Evolutionary conservation across 2,329 filamentous ascomycete species (phyloP), one percentile per base, ranked within the genome.

Genomic region (Aspergillus clavatus): DNA sequence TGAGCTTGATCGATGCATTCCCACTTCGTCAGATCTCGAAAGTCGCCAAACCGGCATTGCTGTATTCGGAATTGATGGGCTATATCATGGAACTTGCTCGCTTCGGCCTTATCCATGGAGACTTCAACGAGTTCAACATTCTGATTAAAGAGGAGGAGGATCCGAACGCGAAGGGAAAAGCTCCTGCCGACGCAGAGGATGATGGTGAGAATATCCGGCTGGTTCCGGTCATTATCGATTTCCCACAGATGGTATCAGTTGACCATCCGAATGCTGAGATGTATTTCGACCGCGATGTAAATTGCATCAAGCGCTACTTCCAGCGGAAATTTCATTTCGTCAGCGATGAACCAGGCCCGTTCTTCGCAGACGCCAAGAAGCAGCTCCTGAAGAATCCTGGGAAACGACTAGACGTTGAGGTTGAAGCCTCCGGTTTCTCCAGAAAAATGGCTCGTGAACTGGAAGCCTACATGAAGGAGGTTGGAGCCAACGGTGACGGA

Each of bases 121-220:
- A 98, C 66, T 98, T 94, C 74, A 98, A 98, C 73, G 94, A 98
- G 68, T 98, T 98, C 77, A 98, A 98, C 67, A 91, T 98, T 53
- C 74, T 98, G 26, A 83, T 98, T 65, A 89, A 93, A 63, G 91
- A 97, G 66, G 81, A 75, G 38, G 63, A 62, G 26, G 59, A 63
- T 22, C 53, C 57, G 0, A 47, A 62, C 8, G 58, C 59, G 12
- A 69, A 69, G 44, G 64, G 62, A 7, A 75, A 57, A 63, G 74
- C 39, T 36, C 55, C 47, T 1, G 60, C 55, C 3, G 47, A 42
- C 14, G 52, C 54, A 11, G 63, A 65, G 12, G 48, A 58, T n/a
- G 55, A 56, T 12, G 53, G 53, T 42, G 62, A 65, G 35, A 58
- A 57, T 47, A 62, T 86, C 43, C 76, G 68, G 26, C 72, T 95